These are phyloP conservation scores for Lasiosphaeria ovina DNA, from an alignment of 495 filamentous ascomycete species.

Conservation along the genomic window DNA sequence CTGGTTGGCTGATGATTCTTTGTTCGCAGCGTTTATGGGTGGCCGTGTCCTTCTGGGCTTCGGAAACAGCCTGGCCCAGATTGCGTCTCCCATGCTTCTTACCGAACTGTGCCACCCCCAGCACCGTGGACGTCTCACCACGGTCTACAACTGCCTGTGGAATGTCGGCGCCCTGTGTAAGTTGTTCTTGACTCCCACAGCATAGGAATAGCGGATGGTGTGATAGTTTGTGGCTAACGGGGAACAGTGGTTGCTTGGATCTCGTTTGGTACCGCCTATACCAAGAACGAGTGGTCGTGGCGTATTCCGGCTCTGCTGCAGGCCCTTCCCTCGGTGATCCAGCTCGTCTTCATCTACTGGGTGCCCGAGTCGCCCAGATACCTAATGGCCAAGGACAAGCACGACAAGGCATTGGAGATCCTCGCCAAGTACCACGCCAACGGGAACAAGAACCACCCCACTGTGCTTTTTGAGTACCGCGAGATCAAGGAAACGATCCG, in stretches of 20 bases:
- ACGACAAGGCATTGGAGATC: slow-evolving; percentile 59
- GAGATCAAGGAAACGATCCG: slow-evolving; percentile 59
- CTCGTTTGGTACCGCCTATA: slow-evolving; percentile 49
- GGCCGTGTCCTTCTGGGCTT: slow-evolving; percentile 55
- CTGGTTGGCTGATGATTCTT: background rate
- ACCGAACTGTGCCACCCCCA: slow-evolving; percentile 66
- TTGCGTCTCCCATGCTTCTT: slow-evolving; percentile 61
- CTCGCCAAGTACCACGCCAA: slow-evolving; percentile 59
- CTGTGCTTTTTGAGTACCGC: slow-evolving; percentile 59
- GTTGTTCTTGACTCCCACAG: slow-evolving; percentile 20
- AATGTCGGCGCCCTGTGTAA: slow-evolving; percentile 55
- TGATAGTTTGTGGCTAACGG: slow-evolving; percentile 24
- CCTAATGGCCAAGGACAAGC: slow-evolving; percentile 63
- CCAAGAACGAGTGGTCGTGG: slow-evolving; percentile 54
- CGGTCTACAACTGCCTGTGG: slow-evolving; percentile 66
- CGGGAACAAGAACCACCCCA: slow-evolving; percentile 53
- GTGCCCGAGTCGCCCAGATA: slow-evolving; percentile 61
- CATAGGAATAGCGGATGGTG: slow-evolving; percentile 42
- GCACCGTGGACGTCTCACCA: slow-evolving; percentile 63
- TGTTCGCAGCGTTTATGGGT: slow-evolving; percentile 35
- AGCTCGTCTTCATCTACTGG: slow-evolving; percentile 52
- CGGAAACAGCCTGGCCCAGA: slow-evolving; percentile 57
- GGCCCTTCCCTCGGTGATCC: slow-evolving; percentile 51
- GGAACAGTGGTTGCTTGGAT: slow-evolving; percentile 51
- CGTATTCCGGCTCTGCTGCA: slow-evolving; percentile 55